Percentiles rank a stretch among this genome's conserved stretches.
phyloP scores from a whole-genome alignment of 2,329 filamentous ascomycete genomes.

The Pseudocercospora cruenta region DNA sequence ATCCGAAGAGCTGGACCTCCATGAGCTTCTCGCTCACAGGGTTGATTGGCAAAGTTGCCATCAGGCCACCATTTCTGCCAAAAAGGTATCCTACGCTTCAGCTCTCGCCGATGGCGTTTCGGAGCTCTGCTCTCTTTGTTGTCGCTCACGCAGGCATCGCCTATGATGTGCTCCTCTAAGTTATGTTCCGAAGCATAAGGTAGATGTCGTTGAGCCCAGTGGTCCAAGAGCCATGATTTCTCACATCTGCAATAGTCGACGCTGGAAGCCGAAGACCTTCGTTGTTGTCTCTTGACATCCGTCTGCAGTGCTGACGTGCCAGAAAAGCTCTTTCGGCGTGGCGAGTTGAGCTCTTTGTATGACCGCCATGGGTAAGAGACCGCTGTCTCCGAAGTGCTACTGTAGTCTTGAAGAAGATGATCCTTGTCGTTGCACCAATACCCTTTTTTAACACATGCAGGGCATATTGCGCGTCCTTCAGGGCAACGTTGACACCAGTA shows the following conservation, averaged over 20 bases:
- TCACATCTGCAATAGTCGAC: background rate
- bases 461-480: background rate
- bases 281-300: background rate
- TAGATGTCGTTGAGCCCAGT: background rate
- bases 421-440: background rate
- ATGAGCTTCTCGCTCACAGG: no score
- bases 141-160: no score
- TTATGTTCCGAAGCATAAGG: background rate
- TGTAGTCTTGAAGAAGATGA: background rate
- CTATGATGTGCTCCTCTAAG: no score
- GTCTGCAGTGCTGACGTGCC: background rate
- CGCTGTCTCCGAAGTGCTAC: background rate
- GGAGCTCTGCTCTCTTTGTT: no score
- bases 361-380: background rate
- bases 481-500: background rate
- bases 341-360: background rate
- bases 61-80: no score
- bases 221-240: background rate
- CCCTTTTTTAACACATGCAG: background rate
- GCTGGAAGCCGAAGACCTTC: background rate
- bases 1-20: no score
- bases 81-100: no score
- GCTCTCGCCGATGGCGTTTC: no score
- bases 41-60: no score
- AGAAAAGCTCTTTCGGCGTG: background rate